Conservation (phyloP, 2,329 filamentous ascomycete genomes). For the Cytospora piceae region DNA sequence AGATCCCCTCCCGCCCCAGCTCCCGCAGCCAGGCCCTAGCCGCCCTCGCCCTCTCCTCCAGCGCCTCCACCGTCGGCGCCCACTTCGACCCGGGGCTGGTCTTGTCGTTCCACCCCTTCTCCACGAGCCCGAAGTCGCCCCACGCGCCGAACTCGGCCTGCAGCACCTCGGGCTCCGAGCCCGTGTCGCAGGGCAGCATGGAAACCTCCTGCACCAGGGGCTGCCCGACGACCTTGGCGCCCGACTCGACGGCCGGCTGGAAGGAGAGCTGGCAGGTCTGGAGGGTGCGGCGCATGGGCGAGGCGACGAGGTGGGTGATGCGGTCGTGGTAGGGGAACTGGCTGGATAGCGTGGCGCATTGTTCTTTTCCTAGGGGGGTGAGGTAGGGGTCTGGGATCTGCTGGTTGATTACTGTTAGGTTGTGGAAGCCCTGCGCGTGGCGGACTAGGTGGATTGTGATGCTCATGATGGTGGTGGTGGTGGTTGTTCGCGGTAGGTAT, state of each 20-base stretch:
- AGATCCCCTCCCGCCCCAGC: constrained; percentile 41
- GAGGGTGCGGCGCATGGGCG: constrained; percentile 79
- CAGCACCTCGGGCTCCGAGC: constrained; percentile 60
- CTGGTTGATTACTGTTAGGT: constrained; percentile 72
- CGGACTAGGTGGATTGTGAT: constrained; percentile 69
- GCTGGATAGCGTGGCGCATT: constrained; percentile 68
- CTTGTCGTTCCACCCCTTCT: constrained; percentile 75
- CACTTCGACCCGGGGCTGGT: constrained; percentile 44
- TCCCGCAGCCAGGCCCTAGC: constrained; percentile 63
- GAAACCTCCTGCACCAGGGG: constrained; percentile 81
- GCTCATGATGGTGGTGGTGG: constrained; percentile 44
- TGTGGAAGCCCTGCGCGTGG: constrained; percentile 82
- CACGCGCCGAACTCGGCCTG: constrained; percentile 61
- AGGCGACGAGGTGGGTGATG: constrained; percentile 74
- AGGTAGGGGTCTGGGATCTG: constrained; percentile 75
- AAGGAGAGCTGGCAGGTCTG: constrained; percentile 77
- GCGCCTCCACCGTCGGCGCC: constrained; percentile 52
- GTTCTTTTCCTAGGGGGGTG: constrained; percentile 73
- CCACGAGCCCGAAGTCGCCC: constrained; percentile 67
- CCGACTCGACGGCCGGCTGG: constrained; percentile 52
- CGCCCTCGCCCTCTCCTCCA: constrained; percentile 63
- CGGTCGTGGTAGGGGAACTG: constrained; percentile 67
- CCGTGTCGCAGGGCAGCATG: constrained; percentile 75
- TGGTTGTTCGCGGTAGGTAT: background rate
- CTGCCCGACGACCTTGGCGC: constrained; percentile 63